These are phyloP conservation scores for Suillus paluster DNA, from an alignment of 768 basidiomycete genomes.

Conservation along the genomic window DNA sequence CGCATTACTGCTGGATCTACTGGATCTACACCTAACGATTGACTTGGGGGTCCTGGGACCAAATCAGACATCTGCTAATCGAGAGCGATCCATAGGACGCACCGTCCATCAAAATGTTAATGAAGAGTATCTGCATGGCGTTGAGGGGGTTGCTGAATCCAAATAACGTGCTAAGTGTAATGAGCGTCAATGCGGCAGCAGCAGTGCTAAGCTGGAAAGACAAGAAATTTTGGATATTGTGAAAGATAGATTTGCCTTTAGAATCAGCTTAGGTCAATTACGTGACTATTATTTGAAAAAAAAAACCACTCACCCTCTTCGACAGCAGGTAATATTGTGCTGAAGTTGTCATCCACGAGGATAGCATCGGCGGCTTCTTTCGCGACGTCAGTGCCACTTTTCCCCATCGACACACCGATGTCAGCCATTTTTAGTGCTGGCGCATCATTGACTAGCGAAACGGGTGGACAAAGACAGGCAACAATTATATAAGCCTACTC, in stretches of 20 bases:
- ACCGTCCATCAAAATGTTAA: slow-evolving; percentile 99
- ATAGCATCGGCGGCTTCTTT: slow-evolving; percentile 98
- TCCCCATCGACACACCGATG: slow-evolving; percentile 97
- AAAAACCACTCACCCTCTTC: slow-evolving; percentile 70
- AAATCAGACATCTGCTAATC: neutral
- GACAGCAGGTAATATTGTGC: slow-evolving; percentile 90
- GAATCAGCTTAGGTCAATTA: slow-evolving; percentile 11
- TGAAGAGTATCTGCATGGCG: slow-evolving; percentile 99
- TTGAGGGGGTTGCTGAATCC: slow-evolving; percentile 92
- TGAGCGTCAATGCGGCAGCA: slow-evolving; percentile 93
- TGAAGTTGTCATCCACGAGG: slow-evolving; percentile 96
- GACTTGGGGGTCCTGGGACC: slow-evolving; percentile 82
- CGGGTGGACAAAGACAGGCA: neutral
- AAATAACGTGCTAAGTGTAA: slow-evolving; percentile 91
- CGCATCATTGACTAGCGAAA: slow-evolving; percentile 82
- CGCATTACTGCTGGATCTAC: slow-evolving; percentile 94
- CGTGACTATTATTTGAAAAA: neutral
- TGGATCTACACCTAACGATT: slow-evolving; percentile 95
- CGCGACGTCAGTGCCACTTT: slow-evolving; percentile 97
- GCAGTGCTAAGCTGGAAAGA: slow-evolving; percentile 97
- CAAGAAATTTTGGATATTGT: slow-evolving; percentile 98
- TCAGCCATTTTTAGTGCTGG: slow-evolving; percentile 98
- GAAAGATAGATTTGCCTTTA: slow-evolving; percentile 93
- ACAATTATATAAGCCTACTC: neutral
- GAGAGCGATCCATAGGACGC: slow-evolving; percentile 21